Evolutionary conservation across 2,329 filamentous ascomycete species (phyloP), one percentile per base, ranked within the genome.

Genomic region (Neonectria ditissima): DNA sequence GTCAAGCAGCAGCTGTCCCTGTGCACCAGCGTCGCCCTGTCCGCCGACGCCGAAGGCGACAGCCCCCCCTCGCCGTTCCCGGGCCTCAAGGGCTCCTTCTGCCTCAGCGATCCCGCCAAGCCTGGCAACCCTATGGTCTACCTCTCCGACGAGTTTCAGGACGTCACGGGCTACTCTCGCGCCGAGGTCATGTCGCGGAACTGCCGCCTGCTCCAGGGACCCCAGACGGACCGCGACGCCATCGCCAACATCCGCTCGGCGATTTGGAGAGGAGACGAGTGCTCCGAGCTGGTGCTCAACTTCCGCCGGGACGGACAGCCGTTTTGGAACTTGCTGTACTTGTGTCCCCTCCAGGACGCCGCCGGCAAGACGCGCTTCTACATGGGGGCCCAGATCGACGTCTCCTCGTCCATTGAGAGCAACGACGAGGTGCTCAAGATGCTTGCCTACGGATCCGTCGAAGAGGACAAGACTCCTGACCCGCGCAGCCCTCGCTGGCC

Each of bases 21-120:
- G 30, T 81, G 80, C 54, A 82, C 83, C 5, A 78, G 79, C 4
- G 74, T 77, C 39, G 82, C 84, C 1, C 72, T 88, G 3, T 78
- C 82, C 2, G 73, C 78, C 5, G 76, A 74, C 1, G 65, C 68
- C 1, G 74, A 73, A n/a, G 74, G 75, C 20, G 73, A 76, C 2
- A 63, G 69, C 9, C 69, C 66, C 4, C 64, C 62, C 18, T 74
- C 75, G 5, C 70, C 78, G 54, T 89, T 84, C 56, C 82, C 83
- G 3, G 87, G 87, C 0, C 79, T 90, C 0, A 87, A 86, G 9
- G 81, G 86, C 52, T 86, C 86, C 22, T 89, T 89, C 66, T 87
- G 86, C 59, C 72, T 89, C 16, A 87, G 84, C 1, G 83, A 89
- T 68, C 84, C 84, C 0, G 69, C 76, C 5, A 78, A 79, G 45